phyloP scores from a whole-genome alignment of 2,329 filamentous ascomycete species.

The Xylariaceae sp. region DNA sequence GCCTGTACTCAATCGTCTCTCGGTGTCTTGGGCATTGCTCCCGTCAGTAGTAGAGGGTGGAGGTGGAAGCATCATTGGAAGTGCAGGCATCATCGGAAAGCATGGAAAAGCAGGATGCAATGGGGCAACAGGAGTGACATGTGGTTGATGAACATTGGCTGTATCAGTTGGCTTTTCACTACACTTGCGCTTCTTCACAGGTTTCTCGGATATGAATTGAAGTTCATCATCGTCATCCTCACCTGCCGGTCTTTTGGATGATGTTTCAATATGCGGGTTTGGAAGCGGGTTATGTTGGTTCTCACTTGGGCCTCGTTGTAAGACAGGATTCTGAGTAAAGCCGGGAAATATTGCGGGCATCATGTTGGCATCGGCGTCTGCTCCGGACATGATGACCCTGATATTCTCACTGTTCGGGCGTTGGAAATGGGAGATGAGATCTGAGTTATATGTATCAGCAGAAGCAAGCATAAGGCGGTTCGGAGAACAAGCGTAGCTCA shows the following conservation, averaged over 20 bases:
- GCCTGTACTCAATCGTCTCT: constrained; percentile 31
- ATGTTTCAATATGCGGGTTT: constrained; percentile 8
- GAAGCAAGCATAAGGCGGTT: constrained; percentile 1
- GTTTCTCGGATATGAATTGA: constrained; percentile 41
- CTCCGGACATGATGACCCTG: too few relatives aligned
- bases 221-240: constrained; percentile 38
- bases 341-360: constrained; percentile 14
- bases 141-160: background rate
- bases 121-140: constrained; percentile 2
- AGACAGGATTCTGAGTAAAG: constrained; percentile 6
- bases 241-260: constrained; percentile 26
- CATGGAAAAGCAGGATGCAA: too few relatives aligned
- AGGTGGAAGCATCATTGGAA: too few relatives aligned
- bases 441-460: constrained; percentile 20
- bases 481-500: constrained; percentile 1
- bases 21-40: constrained; percentile 21
- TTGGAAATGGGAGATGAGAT: constrained; percentile 1
- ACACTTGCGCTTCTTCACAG: constrained; percentile 38
- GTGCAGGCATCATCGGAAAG: too few relatives aligned
- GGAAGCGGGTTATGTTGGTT: background rate
- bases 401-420: too few relatives aligned
- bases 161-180: constrained; percentile 15
- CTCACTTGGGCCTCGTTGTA: background rate
- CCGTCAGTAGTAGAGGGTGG: constrained; percentile 11
- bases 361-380: constrained; percentile 8